These are phyloP conservation scores for Microsporum audouinii DNA, from an alignment of 2,329 filamentous ascomycete genomes.

Conservation along the genomic window DNA sequence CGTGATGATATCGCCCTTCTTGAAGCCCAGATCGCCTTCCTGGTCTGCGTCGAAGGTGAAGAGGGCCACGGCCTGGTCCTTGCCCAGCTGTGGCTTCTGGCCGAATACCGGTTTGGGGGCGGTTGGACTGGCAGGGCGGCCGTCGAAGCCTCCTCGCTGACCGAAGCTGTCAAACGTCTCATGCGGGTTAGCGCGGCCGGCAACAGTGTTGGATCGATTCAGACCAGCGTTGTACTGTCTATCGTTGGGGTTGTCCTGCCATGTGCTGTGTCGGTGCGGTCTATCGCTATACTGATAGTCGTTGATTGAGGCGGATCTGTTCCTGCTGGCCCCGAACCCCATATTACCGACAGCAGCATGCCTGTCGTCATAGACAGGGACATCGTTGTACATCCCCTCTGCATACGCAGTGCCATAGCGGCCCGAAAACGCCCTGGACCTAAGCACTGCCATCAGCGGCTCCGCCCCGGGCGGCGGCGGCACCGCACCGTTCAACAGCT, in stretches of 20 bases:
- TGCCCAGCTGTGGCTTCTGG: slow-evolving; percentile 30
- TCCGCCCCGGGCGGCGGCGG: slow-evolving; percentile 69
- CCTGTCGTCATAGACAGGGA: slow-evolving; percentile 72
- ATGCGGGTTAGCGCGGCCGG: slow-evolving; percentile 21
- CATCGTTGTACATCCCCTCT: slow-evolving; percentile 82
- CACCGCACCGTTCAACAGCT: slow-evolving; percentile 69
- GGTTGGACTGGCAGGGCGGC: slow-evolving; percentile 64
- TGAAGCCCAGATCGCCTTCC: slow-evolving; percentile 83
- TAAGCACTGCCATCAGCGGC: slow-evolving; percentile 72
- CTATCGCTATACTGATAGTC: slow-evolving; percentile 47
- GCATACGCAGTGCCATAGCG: slow-evolving; percentile 38
- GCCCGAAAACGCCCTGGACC: slow-evolving; percentile 72
- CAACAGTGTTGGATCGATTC: slow-evolving; percentile 25
- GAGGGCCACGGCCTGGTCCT: slow-evolving; percentile 76
- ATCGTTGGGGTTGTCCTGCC: slow-evolving; percentile 41
- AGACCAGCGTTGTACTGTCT: slow-evolving; percentile 22
- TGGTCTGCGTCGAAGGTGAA: slow-evolving; percentile 94
- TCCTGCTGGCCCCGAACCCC: slow-evolving; percentile 60
- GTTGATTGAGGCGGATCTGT: slow-evolving; percentile 40
- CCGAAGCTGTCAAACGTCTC: slow-evolving; percentile 24
- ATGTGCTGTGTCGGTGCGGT: slow-evolving; percentile 37
- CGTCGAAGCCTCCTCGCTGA: slow-evolving; percentile 35
- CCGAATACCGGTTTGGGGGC: slow-evolving; percentile 81
- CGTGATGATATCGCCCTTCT: slow-evolving; percentile 93
- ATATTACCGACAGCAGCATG: slow-evolving; percentile 55